Conservation (phyloP, 129 eudicot species). For the Flaveria ramosissima region DNA sequence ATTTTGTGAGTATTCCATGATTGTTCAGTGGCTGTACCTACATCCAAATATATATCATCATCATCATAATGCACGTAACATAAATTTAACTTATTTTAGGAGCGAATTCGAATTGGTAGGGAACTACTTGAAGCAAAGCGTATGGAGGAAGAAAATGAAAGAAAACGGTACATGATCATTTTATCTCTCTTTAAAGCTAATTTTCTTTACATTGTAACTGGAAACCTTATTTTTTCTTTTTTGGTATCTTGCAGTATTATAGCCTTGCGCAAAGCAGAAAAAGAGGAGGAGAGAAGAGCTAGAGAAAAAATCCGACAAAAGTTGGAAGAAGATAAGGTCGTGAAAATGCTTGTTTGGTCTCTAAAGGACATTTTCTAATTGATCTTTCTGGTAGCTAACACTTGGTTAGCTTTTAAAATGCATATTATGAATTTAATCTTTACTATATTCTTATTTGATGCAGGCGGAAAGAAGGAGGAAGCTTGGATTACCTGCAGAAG, state of each 20-base stretch:
- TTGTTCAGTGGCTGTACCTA: background rate
- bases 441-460: conserved; percentile 5
- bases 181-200: background rate
- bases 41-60: conserved; percentile 2
- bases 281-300: conserved; percentile 89
- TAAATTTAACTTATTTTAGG: conserved; percentile 43
- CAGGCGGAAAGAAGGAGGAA: conserved; percentile 95
- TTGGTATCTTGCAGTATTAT: conserved; percentile 49
- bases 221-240: background rate
- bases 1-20: background rate
- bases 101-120: conserved; percentile 80
- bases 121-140: conserved; percentile 95
- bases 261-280: conserved; percentile 85
- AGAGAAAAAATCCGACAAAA: conserved; percentile 85
- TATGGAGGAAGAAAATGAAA: conserved; percentile 89
- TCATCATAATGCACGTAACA: background rate
- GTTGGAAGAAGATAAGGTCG: conserved; percentile 89
- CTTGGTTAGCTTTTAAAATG: background rate
- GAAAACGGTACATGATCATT: conserved; percentile 66
- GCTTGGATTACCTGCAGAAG: conserved; percentile 91
- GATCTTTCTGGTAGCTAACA: background rate
- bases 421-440: conserved; percentile 10
- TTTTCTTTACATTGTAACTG: background rate
- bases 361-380: background rate
- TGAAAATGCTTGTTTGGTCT: conserved; percentile 10